Conservation (phyloP, 2,329 filamentous ascomycete species). For the Dendrostoma leiphaemia region DNA sequence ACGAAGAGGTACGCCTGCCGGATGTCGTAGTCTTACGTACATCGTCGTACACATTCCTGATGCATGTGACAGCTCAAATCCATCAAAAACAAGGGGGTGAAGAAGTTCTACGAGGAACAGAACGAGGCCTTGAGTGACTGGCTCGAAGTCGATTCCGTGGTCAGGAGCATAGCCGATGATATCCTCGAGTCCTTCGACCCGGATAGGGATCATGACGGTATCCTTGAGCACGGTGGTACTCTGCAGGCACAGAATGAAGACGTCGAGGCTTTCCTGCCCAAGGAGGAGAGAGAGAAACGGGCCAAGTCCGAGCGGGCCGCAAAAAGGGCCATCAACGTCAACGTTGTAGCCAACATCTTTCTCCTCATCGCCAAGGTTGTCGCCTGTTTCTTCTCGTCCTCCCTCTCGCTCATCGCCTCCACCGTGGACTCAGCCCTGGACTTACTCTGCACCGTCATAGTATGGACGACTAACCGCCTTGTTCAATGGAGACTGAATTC, state of each 20-base stretch:
- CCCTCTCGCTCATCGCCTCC: slow-evolving; percentile 60
- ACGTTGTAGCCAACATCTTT: slow-evolving; percentile 21
- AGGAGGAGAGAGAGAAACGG: slow-evolving; percentile 50
- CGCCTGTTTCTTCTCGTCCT: slow-evolving; percentile 29
- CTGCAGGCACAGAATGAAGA: slow-evolving; percentile 46
- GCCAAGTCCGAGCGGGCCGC: slow-evolving; percentile 45
- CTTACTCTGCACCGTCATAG: slow-evolving; percentile 58
- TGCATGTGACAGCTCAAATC: slow-evolving; percentile 50
- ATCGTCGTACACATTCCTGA: too few species aligned
- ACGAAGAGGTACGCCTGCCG: slow-evolving; percentile 32
- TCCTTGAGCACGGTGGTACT: slow-evolving; percentile 50
- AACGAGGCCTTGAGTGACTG: slow-evolving; percentile 46
- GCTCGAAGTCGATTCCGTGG: slow-evolving; percentile 57
- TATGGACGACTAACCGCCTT: slow-evolving; percentile 58
- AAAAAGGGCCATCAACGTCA: slow-evolving; percentile 42
- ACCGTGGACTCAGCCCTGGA: slow-evolving; percentile 61
- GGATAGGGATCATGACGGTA: slow-evolving; percentile 54
- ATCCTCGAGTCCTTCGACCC: slow-evolving; percentile 60
- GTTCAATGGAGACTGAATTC: slow-evolving; percentile 54
- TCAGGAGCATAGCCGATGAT: slow-evolving; percentile 51
- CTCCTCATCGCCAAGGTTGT: slow-evolving; percentile 20
- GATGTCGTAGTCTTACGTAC: background rate
- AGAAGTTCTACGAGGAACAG: slow-evolving; percentile 52
- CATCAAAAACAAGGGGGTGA: slow-evolving; percentile 51
- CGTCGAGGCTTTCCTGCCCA: slow-evolving; percentile 53